These are phyloP conservation scores for Heliamphora exappendiculata DNA, from an alignment of 148 eudicot species.

Conservation along the genomic window DNA sequence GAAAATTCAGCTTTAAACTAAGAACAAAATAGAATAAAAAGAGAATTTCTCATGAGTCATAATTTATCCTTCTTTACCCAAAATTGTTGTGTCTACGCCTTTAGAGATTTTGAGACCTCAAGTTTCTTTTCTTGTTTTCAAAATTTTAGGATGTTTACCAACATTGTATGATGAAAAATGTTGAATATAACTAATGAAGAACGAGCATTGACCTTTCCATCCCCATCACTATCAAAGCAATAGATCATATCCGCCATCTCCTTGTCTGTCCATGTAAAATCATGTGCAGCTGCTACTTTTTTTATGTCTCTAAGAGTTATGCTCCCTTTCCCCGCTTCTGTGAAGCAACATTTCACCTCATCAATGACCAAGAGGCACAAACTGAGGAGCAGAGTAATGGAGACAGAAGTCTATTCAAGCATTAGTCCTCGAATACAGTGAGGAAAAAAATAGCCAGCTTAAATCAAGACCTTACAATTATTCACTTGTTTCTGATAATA, in stretches of 20 bases:
- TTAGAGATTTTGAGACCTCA: not conserved
- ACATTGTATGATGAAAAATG: not conserved
- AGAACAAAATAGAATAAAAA: not conserved
- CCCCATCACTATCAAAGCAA: slow-evolving; percentile 64
- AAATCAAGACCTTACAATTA: not conserved
- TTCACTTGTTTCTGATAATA: not conserved
- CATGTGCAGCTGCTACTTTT: slow-evolving; percentile 66
- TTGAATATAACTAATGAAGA: not conserved
- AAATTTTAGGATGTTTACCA: not conserved
- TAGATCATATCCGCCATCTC: slow-evolving; percentile 76
- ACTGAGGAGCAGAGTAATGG: not conserved
- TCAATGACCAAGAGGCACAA: slow-evolving; percentile 5
- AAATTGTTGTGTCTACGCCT: not conserved
- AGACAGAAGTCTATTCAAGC: slow-evolving; percentile 5
- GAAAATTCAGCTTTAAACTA: not conserved
- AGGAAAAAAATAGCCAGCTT: too few species aligned
- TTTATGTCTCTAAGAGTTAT: slow-evolving; percentile 55
- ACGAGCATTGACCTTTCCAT: slow-evolving; percentile 60
- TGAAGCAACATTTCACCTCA: slow-evolving; percentile 11
- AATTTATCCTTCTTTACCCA: not conserved
- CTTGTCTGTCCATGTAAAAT: slow-evolving; percentile 83
- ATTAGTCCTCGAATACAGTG: not conserved
- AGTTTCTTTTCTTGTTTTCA: not conserved
- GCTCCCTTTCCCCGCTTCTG: slow-evolving; percentile 79
- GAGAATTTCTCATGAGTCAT: slow-evolving; percentile 3